Conservation (phyloP, 169 alveolate genomes). For the Eimeria tenella region DNA sequence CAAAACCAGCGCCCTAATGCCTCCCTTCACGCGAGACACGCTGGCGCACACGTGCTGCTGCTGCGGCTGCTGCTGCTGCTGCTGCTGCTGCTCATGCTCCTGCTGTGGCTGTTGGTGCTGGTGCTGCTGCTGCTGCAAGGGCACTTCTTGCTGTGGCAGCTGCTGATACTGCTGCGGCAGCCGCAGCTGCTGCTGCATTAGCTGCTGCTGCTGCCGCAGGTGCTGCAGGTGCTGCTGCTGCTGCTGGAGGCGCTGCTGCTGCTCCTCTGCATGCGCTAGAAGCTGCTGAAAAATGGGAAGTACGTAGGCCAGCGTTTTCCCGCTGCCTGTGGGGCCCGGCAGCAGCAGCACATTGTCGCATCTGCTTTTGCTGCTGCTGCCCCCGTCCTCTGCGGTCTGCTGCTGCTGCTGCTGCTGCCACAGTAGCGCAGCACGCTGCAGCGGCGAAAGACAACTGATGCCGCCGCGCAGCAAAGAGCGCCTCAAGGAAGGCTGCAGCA, state of each 20-base stretch:
- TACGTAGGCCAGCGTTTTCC: slow-evolving; percentile 93
- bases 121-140: slow-evolving; percentile 77
- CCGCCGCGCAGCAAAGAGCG: slow-evolving; percentile 20
- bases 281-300: slow-evolving; percentile 85
- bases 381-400: background rate
- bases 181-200: background rate
- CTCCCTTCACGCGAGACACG: background rate
- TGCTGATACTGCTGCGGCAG: background rate
- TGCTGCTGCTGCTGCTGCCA: background rate
- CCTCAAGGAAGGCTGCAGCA: slow-evolving; percentile 1
- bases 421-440: slow-evolving; percentile 10
- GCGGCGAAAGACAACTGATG: background rate
- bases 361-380: background rate
- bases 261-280: background rate
- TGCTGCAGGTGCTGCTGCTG: background rate
- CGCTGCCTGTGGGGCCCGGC: slow-evolving; percentile 95
- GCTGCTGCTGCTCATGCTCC: background rate
- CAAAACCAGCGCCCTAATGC: slow-evolving; percentile 40
- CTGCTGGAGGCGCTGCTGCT: background rate
- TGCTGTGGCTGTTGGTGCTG: background rate
- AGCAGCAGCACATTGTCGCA: background rate
- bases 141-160: slow-evolving; percentile 79
- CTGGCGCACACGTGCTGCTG: background rate
- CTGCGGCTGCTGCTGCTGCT: background rate
- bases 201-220: background rate